A percentile compares a stretch with the other conserved stretches of the same genome.
Conservation (phyloP, 2,329 filamentous ascomycete genomes). For the Pyricularia grisea region DNA sequence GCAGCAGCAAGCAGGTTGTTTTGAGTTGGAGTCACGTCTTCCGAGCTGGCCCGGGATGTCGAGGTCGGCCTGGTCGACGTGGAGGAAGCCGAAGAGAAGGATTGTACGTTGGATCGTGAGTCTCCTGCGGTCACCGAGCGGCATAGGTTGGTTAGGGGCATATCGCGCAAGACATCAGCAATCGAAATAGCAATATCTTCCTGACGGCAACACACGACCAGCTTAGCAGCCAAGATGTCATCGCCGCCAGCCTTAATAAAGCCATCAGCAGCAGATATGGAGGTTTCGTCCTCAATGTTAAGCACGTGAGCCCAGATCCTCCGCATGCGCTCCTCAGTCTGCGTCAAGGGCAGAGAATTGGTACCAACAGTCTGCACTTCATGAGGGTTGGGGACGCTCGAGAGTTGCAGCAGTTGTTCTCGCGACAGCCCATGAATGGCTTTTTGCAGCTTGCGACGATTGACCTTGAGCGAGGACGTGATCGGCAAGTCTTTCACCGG, state of each 20-base stretch:
- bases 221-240: constrained; percentile 29
- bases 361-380: constrained; percentile 24
- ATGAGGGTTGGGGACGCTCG: constrained; percentile 24
- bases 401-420: constrained; percentile 32
- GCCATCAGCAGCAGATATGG: constrained; percentile 30
- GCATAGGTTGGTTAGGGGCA: constrained; percentile 35
- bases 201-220: constrained; percentile 34
- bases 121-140: constrained; percentile 8
- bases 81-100: background rate
- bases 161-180: constrained; percentile 29
- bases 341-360: constrained; percentile 37
- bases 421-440: constrained; percentile 31
- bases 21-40: background rate
- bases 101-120: background rate
- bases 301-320: constrained; percentile 37
- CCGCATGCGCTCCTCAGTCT: constrained; percentile 36
- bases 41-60: background rate
- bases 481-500: constrained; percentile 38
- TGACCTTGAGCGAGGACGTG: constrained; percentile 39
- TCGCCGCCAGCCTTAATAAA: constrained; percentile 40
- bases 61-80: background rate
- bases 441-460: constrained; percentile 36
- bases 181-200: constrained; percentile 30
- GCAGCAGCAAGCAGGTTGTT: background rate
- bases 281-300: constrained; percentile 23